Conservation (phyloP, 2,329 filamentous ascomycete species). For the Alternaria arborescens region DNA sequence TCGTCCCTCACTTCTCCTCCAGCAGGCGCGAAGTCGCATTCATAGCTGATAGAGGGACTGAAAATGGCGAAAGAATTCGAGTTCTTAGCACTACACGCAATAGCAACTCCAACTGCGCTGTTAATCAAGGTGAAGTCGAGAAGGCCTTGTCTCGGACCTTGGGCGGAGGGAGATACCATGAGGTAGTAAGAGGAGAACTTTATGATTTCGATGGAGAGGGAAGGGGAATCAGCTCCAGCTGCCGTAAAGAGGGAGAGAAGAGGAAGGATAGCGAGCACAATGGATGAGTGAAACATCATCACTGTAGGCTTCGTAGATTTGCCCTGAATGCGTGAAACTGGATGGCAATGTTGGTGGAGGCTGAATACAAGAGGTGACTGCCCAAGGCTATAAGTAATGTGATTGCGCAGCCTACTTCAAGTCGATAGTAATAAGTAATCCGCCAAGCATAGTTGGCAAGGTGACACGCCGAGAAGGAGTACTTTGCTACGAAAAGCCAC, state of each 20-base stretch:
- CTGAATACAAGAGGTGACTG: not conserved
- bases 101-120: constrained; percentile 2
- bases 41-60: not conserved
- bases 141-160: constrained; percentile 5
- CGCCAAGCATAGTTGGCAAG: not conserved
- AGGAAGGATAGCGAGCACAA: not conserved
- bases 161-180: constrained; percentile 12
- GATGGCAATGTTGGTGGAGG: not conserved
- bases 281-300: not conserved
- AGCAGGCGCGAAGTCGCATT: constrained; percentile 7
- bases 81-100: constrained; percentile 4
- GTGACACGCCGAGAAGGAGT: not conserved
- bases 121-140: constrained; percentile 17
- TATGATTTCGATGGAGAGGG: not conserved
- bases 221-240: not conserved
- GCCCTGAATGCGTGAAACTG: not conserved
- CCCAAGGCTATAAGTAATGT: not conserved
- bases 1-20: not conserved
- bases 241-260: not conserved
- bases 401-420: not conserved
- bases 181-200: constrained; percentile 16
- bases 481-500: not conserved
- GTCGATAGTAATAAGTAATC: not conserved
- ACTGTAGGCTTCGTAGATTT: not conserved
- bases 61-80: constrained; percentile 16